Evolutionary conservation across 2,329 filamentous ascomycete species (phyloP), one percentile per base, ranked within the genome.

Genomic region (Colletotrichum liaoningense): DNA sequence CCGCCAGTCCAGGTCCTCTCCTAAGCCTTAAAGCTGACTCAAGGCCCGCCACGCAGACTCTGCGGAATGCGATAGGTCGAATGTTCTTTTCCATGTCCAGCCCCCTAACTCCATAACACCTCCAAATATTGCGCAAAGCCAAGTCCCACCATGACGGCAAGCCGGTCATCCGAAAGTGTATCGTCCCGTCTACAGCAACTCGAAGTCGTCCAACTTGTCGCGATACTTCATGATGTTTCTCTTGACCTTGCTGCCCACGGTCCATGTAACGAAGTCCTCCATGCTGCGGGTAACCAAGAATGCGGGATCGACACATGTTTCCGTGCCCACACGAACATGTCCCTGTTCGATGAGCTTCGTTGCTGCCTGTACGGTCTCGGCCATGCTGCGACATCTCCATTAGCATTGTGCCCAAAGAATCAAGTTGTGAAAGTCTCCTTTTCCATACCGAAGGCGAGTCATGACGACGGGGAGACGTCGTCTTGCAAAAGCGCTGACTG

Each of bases 191-290:
- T 83, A 97, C 79, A 97, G 85, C 80, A 98, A 85, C 85, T 98
- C 96, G 80, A 97, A 98, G 84, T 98, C 96, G 84, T 98, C 96
- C 84, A 98, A 84, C 87, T 97, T 94, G 83, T 98, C 95, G 78
- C 95, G 91, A 82, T 98, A 98, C 84, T 94, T 94, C 90, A 98
- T 92, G 76, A 98, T 97, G 81, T 95, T 97, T 81, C 93, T 90
- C 93, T 97, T 98, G 83, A 98, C 95, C 93, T 98, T 98, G 84
- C 94, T 97, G 73, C 94, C 95, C 79, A 97, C 94, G 11, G 96
- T 93, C 96, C 96, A 98, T 0, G 96, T 98, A 22, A 98, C 93
- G 81, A 97, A 98, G 84, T 98, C 96, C 84, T 98, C 96, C 89
- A 97, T 94, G 74, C 91, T 94, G 76, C 95, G 88, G 49, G 94